phyloP scores from a whole-genome alignment of 179 eudicot species.

The Silene noctiflora region DNA sequence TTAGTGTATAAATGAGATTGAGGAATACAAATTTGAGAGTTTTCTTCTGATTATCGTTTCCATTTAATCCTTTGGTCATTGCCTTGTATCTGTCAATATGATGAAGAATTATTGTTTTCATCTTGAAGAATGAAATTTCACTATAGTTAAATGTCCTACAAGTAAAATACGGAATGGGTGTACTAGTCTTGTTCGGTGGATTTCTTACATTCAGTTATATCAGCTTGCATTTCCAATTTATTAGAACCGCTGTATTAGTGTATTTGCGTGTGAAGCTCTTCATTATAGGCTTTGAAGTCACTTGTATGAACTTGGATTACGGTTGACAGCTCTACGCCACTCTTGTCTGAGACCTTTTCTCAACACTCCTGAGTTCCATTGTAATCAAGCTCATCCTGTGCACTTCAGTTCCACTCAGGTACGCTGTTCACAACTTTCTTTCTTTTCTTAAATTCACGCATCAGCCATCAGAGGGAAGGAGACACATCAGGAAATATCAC shows the following conservation, averaged over 20 bases:
- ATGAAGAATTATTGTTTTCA: background rate
- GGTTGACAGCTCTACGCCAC: background rate
- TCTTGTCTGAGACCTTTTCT: background rate
- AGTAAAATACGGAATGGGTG: too few species aligned
- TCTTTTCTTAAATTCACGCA: background rate
- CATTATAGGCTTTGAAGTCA: background rate
- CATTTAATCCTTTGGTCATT: background rate
- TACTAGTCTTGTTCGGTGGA: background rate
- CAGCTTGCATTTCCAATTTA: background rate
- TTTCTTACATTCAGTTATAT: background rate
- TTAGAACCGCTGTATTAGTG: background rate
- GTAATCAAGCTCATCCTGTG: background rate
- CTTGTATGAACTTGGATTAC: background rate
- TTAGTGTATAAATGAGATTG: background rate
- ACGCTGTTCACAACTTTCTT: background rate
- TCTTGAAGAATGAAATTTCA: background rate
- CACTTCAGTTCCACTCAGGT: background rate
- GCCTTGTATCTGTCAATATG: constrained; percentile 1
- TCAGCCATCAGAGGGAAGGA: background rate
- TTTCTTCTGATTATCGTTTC: background rate
- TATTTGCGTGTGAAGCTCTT: background rate
- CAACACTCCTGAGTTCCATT: background rate
- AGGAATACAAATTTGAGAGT: background rate
- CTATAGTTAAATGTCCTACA: background rate
- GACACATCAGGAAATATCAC: too few species aligned